Evolutionary conservation across 2,329 filamentous ascomycete species (phyloP), one percentile per base, ranked within the genome.

Genomic region (Fusarium sp.): DNA sequence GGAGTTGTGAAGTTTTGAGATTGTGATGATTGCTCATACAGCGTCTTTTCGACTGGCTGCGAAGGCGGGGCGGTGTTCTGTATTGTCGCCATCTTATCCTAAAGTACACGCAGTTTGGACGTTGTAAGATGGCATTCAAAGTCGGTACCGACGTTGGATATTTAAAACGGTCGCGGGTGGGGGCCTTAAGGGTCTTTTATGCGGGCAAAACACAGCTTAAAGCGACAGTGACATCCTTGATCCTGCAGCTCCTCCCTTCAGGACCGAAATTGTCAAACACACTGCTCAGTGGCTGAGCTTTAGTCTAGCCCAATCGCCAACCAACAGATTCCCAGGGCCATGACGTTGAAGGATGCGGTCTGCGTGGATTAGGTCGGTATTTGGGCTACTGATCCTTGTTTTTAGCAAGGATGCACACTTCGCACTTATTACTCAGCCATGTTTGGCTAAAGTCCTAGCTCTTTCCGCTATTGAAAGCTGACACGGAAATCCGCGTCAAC

Each of bases 311-410:
- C 60, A 36, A 17, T 3, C 5, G 30, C 36, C 30, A 46, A 7
- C 59, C 60, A 57, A 63, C 58, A 20, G 4, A 19, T 36, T 48
- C 32, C 10, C 7, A 21, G 20, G 5, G 21, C 19, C 17, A 20
- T 63, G 59, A 58, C 51, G 51, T 64, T 11, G 40, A 64, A 63
- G 60, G 60, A 63, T 63, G 51, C 19, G 19, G 19, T 28, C 26
- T 28, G 26, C 26, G 26, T 28, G 26, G 26, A 28, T 28, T 28
- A 28, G 26, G 26, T 28, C 26, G 26, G 10, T 11, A 28, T 26
- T 10, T 56, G 26, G 50, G 9, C 21, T 10, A 38, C 34, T 15
- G 42, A 61, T 61, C 34, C 40, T 61, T 24, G 39, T 32, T 28
- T 24, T 15, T 38, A 12, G 53, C 51, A 64, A 43, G 60, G 60